These are phyloP conservation scores for Lipomyces kockii DNA, from an alignment of 805 yeast genomes.

Conservation along the genomic window DNA sequence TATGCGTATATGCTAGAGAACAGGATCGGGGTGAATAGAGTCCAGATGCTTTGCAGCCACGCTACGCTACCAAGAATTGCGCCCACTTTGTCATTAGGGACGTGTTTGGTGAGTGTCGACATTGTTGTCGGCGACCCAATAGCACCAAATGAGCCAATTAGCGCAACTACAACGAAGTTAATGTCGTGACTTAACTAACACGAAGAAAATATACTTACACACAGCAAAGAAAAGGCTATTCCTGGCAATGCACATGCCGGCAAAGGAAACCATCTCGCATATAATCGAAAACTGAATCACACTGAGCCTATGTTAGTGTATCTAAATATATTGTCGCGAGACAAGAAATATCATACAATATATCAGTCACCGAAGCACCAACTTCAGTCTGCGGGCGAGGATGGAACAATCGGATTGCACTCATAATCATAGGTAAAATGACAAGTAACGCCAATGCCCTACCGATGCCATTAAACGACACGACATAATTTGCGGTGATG, in stretches of 20 bases:
- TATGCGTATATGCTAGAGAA: constrained; percentile 29
- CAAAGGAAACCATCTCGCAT: constrained; percentile 7
- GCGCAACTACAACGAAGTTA: constrained; percentile 17
- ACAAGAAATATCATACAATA: constrained; percentile 14
- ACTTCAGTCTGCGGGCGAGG: constrained; percentile 16
- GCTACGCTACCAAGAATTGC: constrained; percentile 36
- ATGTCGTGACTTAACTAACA: background rate
- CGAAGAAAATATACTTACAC: constrained; percentile 8
- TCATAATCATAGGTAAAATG: constrained; percentile 37
- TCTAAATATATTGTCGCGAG: background rate
- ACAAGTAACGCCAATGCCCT: constrained; percentile 39
- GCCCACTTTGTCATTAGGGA: constrained; percentile 33
- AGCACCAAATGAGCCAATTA: constrained; percentile 21
- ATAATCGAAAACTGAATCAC: constrained; percentile 14
- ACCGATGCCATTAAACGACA: constrained; percentile 39
- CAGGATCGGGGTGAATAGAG: constrained; percentile 29
- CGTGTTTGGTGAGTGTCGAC: constrained; percentile 35
- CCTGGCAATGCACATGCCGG: constrained; percentile 12
- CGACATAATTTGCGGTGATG: constrained; percentile 41
- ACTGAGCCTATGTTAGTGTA: constrained; percentile 1
- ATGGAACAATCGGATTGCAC: constrained; percentile 12
- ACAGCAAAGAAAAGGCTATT: constrained; percentile 10
- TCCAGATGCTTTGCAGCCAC: constrained; percentile 24
- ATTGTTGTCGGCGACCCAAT: constrained; percentile 28
- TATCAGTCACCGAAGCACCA: constrained; percentile 27